Evolutionary conservation across 106 monocot genomes (phyloP).

Genomic region (Dactylorhiza incarnata): DNA sequence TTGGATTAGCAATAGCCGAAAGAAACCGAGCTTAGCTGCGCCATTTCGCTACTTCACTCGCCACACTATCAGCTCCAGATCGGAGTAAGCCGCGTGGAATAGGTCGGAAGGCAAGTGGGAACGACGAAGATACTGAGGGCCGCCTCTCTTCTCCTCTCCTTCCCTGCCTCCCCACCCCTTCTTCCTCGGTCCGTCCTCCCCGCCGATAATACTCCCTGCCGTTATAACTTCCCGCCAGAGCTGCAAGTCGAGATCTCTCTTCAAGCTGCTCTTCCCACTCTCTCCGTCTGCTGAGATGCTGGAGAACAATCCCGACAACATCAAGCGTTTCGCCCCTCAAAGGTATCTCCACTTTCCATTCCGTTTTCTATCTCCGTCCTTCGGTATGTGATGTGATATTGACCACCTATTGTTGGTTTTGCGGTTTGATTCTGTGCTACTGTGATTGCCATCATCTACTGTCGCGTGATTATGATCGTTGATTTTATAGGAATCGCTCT

Average conservation of each 20-base stretch:
- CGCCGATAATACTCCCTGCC: too few relatives aligned
- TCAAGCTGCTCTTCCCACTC: background rate
- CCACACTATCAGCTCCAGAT: background rate
- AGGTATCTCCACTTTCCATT: conserved; percentile 16
- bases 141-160: background rate
- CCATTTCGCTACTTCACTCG: too few relatives aligned
- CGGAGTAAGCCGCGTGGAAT: background rate
- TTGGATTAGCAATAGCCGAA: too few relatives aligned
- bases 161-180: background rate
- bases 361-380: background rate
- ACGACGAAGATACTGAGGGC: conserved; percentile 1
- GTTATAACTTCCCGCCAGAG: background rate
- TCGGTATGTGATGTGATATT: background rate
- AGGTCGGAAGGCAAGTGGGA: background rate
- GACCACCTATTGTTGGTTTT: background rate
- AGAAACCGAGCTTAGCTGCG: too few relatives aligned
- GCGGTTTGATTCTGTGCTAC: background rate
- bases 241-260: background rate
- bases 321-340: conserved; percentile 35
- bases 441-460: background rate
- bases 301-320: conserved; percentile 26
- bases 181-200: background rate
- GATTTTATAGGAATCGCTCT: background rate
- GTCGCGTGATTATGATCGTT: background rate
- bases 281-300: conserved; percentile 20